phyloP scores from a whole-genome alignment of 305 asterid genomes.

The Fraxinus angustifolia region DNA sequence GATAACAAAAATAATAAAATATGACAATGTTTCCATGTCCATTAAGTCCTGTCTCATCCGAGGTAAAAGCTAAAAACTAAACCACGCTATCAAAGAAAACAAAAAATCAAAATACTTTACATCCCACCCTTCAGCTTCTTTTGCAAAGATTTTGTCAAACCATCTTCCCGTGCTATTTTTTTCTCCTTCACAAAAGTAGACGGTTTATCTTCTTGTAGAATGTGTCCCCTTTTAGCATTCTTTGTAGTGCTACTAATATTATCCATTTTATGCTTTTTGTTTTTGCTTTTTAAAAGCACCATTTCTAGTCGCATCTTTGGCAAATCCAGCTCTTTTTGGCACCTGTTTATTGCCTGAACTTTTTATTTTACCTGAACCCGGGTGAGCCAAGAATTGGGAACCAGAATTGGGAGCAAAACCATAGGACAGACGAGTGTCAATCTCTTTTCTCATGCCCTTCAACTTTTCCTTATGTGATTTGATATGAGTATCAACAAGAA shows the following conservation, averaged over 20 bases:
- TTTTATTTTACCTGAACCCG: constrained; percentile 36
- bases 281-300: constrained; percentile 30
- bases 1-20: background rate
- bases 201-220: constrained; percentile 15
- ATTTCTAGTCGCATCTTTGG: constrained; percentile 18
- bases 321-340: constrained; percentile 31
- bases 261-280: constrained; percentile 34
- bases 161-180: constrained; percentile 34
- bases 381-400: constrained; percentile 72
- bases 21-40: constrained; percentile 18
- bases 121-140: constrained; percentile 38
- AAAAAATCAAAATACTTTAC: constrained; percentile 1
- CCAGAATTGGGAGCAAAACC: constrained; percentile 35
- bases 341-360: constrained; percentile 39
- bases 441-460: constrained; percentile 74
- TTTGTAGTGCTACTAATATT: constrained; percentile 8
- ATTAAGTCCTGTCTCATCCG: constrained; percentile 17
- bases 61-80: constrained; percentile 14
- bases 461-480: constrained; percentile 62
- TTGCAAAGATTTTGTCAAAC: constrained; percentile 24
- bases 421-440: constrained; percentile 46
- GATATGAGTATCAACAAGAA: constrained; percentile 45
- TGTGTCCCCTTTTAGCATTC: constrained; percentile 18
- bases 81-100: background rate
- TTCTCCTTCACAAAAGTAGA: constrained; percentile 30